phyloP scores from a whole-genome alignment of 176 grass and related monocot species.

The Musa beccarii region DNA sequence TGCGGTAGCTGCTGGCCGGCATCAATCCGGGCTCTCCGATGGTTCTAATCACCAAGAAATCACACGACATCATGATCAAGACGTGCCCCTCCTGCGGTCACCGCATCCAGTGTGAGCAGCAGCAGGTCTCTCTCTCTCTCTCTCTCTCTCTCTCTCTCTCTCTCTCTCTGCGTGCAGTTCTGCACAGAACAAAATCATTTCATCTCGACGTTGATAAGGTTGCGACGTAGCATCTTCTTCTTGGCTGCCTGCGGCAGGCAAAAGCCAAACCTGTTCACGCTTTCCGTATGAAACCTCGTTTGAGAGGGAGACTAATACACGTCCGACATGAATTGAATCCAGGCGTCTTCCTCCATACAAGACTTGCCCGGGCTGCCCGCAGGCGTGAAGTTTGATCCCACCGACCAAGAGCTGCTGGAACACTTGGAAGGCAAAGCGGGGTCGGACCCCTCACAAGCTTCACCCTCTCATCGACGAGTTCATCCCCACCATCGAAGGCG shows the following conservation, averaged over 20 bases:
- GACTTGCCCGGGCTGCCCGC: conserved; percentile 13
- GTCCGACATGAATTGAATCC: no score
- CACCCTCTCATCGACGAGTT: conserved; percentile 19
- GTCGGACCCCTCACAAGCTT: not conserved
- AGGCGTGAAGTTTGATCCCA: conserved; percentile 21
- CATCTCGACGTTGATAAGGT: not conserved
- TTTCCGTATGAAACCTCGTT: no score
- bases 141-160: not conserved
- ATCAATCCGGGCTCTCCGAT: not conserved
- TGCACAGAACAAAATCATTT: not conserved
- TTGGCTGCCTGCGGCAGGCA: no score
- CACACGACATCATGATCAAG: not conserved
- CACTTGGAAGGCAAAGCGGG: conserved; percentile 14
- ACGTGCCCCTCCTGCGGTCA: conserved; percentile 14
- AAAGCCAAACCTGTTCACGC: no score
- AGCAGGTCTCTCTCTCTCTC: not conserved
- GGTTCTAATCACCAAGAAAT: not conserved
- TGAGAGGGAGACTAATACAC: no score
- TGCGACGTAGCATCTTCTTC: not conserved
- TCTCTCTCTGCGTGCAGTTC: not conserved
- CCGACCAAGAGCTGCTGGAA: conserved; percentile 14
- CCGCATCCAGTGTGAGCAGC: conserved; percentile 1
- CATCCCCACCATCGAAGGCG: conserved; percentile 13
- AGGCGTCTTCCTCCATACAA: not conserved
- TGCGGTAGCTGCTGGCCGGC: not conserved